These are phyloP conservation scores for Cercospora canescens DNA, from an alignment of 2,329 filamentous ascomycete species.

Conservation along the genomic window DNA sequence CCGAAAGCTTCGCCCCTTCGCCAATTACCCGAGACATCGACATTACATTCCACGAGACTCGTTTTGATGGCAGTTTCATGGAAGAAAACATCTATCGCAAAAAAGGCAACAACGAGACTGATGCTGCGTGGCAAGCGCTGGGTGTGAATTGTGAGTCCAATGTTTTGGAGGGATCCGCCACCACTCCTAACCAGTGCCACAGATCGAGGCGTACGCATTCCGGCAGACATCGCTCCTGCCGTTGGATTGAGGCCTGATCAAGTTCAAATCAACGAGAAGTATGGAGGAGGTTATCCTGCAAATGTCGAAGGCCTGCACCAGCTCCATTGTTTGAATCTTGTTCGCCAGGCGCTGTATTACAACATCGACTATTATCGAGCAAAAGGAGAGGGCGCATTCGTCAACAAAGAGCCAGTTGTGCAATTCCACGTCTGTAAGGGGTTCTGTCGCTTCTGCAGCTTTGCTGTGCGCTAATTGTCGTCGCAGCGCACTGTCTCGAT, in stretches of 20 bases:
- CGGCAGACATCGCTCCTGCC: conserved; percentile 15
- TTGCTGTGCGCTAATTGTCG: background rate
- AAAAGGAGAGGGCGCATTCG: conserved; percentile 55
- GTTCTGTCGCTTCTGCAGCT: background rate
- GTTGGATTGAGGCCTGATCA: conserved; percentile 57
- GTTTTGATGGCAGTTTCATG: conserved; percentile 60
- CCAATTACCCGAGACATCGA: conserved; percentile 23
- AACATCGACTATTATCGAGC: conserved; percentile 61
- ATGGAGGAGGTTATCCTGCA: conserved; percentile 60
- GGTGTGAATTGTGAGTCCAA: conserved; percentile 47
- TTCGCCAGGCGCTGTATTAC: conserved; percentile 60
- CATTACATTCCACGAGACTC: conserved; percentile 20
- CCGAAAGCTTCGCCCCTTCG: conserved; percentile 10
- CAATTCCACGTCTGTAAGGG: conserved; percentile 59
- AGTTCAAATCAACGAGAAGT: conserved; percentile 55
- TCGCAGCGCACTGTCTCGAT: conserved; percentile 61
- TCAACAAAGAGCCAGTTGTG: conserved; percentile 57
- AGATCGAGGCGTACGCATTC: conserved; percentile 17
- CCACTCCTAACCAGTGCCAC: background rate
- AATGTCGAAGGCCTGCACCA: conserved; percentile 61
- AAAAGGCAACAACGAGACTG: conserved; percentile 45
- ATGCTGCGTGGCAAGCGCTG: conserved; percentile 58
- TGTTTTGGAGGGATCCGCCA: background rate
- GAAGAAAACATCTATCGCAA: conserved; percentile 56
- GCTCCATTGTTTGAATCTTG: conserved; percentile 61